phyloP scores from a whole-genome alignment of 176 grass and related monocot genomes.

The Raddia guianensis region DNA sequence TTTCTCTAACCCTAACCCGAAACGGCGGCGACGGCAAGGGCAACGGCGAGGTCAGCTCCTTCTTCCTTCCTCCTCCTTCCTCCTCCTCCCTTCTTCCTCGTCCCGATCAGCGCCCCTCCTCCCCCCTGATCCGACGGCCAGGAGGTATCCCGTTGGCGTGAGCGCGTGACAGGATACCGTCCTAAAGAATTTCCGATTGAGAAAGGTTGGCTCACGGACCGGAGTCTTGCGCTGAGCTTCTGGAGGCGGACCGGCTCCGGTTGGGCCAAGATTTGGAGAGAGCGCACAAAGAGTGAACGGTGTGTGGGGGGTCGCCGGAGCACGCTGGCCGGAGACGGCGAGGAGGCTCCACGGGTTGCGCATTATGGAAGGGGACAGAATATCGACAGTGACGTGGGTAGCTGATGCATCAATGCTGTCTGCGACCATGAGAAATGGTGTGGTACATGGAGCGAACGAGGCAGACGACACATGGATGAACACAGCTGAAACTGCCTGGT shows the following conservation, averaged over 20 bases:
- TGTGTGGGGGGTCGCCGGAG: constrained; percentile 21
- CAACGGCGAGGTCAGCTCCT: no score
- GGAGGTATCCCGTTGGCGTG: no score
- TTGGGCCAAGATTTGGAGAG: constrained; percentile 50
- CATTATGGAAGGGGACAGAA: constrained; percentile 19
- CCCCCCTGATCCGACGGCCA: no score
- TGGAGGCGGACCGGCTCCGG: constrained; percentile 50
- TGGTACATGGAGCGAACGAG: no score
- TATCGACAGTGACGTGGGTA: background rate
- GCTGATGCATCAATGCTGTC: background rate
- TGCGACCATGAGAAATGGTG: background rate
- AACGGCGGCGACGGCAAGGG: no score
- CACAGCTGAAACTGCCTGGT: background rate
- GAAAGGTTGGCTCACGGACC: constrained; percentile 34
- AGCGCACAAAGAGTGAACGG: background rate
- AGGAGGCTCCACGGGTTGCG: constrained; percentile 16
- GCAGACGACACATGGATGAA: background rate
- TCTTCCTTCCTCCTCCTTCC: no score
- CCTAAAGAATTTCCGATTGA: no score
- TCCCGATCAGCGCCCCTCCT: no score
- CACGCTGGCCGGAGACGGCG: constrained; percentile 38
- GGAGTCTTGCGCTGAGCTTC: constrained; percentile 55
- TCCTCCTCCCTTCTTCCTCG: no score
- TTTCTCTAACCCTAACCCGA: no score
- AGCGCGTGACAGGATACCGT: no score